These are phyloP conservation scores for Cinnamomum micranthum DNA, from an alignment of 164 flowering plant species.

Conservation along the genomic window DNA sequence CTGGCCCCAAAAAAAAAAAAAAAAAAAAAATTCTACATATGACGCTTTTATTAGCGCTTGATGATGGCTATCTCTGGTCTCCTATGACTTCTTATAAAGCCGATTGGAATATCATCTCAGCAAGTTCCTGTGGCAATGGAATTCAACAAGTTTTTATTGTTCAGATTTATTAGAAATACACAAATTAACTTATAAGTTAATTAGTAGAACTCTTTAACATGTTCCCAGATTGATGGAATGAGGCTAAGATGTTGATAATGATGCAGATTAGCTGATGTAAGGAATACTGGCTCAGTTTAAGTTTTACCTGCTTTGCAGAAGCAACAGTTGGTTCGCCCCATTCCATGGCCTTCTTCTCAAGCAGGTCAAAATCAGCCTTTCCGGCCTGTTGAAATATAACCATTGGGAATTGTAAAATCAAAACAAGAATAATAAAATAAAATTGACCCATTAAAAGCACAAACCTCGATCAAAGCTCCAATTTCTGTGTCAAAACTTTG, in stretches of 20 bases:
- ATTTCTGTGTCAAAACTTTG: slow-evolving; percentile 80
- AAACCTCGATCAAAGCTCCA: slow-evolving; percentile 80
- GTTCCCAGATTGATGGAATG: too few relatives aligned
- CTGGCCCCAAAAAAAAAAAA: too few relatives aligned
- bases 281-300: background rate
- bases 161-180: too few relatives aligned
- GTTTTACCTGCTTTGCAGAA: slow-evolving; percentile 86
- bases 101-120: slow-evolving; percentile 93
- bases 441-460: background rate
- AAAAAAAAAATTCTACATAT: too few relatives aligned
- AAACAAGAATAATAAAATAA: too few relatives aligned
- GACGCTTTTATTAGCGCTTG: background rate
- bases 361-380: slow-evolving; percentile 78
- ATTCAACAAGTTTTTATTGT: background rate
- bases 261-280: too few relatives aligned
- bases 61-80: background rate
- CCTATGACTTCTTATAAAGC: slow-evolving; percentile 39
- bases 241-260: too few relatives aligned
- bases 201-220: too few relatives aligned
- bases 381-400: slow-evolving; percentile 66
- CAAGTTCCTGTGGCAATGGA: slow-evolving; percentile 71
- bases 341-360: slow-evolving; percentile 81
- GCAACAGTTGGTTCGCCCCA: slow-evolving; percentile 93
- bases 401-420: background rate
- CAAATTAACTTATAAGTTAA: too few relatives aligned